Evolutionary conservation across 306 rosid genomes (phyloP).

Genomic region (Abrus precatorius): DNA sequence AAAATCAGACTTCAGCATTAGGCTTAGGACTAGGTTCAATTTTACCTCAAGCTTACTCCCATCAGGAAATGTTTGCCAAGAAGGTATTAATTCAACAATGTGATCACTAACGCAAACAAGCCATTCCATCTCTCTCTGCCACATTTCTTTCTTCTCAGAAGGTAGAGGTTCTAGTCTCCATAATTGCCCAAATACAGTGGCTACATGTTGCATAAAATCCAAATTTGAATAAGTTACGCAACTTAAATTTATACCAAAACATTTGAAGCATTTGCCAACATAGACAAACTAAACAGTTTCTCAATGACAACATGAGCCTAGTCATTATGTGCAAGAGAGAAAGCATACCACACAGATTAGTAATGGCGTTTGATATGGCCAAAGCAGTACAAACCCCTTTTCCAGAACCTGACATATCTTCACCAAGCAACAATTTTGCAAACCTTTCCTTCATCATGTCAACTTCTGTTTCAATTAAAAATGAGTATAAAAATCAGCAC

Average conservation of each 20-base stretch:
- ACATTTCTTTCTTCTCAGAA: slow-evolving; percentile 75
- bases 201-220: slow-evolving; percentile 55
- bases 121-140: slow-evolving; percentile 93
- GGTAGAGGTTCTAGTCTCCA: slow-evolving; percentile 93
- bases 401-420: slow-evolving; percentile 98
- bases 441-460: slow-evolving; percentile 96
- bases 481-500: slow-evolving; percentile 5
- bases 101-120: slow-evolving; percentile 86
- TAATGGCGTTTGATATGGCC: slow-evolving; percentile 93
- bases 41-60: slow-evolving; percentile 91
- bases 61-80: slow-evolving; percentile 93
- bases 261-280: slow-evolving; percentile 23
- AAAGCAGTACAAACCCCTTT: slow-evolving; percentile 94
- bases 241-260: slow-evolving; percentile 8
- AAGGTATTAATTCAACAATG: slow-evolving; percentile 84
- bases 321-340: neutral
- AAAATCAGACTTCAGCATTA: neutral
- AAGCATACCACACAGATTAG: slow-evolving; percentile 88
- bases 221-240: slow-evolving; percentile 9
- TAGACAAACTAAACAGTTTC: slow-evolving; percentile 10
- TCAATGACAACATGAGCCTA: neutral
- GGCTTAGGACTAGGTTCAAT: slow-evolving; percentile 7
- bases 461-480: slow-evolving; percentile 58
- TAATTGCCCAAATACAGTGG: slow-evolving; percentile 88
- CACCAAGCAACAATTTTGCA: slow-evolving; percentile 92